Conservation (phyloP, 495 filamentous ascomycete species). For the Aspergillus bridgeri region DNA sequence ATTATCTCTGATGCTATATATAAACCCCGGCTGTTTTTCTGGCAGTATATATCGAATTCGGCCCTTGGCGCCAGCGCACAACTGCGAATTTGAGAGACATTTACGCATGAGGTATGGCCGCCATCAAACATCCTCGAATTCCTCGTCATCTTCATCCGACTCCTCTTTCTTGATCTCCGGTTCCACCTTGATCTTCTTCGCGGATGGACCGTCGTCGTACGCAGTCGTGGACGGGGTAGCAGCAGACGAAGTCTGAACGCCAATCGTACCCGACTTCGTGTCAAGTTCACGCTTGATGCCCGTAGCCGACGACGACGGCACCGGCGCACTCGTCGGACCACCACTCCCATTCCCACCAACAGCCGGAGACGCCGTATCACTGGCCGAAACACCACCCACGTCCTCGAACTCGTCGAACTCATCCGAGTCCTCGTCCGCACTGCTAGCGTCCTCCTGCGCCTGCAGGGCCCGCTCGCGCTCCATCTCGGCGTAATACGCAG, state of each 20-base stretch:
- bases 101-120: background rate
- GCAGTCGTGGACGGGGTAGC: constrained; percentile 40
- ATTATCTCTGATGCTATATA: too few species aligned
- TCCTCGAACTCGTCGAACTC: constrained; percentile 51
- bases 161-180: constrained; percentile 36
- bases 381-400: constrained; percentile 40
- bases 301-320: constrained; percentile 19
- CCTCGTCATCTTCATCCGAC: constrained; percentile 53
- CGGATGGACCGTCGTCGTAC: constrained; percentile 35
- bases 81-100: background rate
- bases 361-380: constrained; percentile 37
- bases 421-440: constrained; percentile 46
- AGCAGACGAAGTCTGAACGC: constrained; percentile 37
- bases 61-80: constrained; percentile 16
- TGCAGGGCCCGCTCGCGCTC: constrained; percentile 47
- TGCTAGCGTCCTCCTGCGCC: constrained; percentile 43
- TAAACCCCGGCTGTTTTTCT: background rate
- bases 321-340: constrained; percentile 22
- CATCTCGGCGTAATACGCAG: constrained; percentile 52
- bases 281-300: constrained; percentile 43
- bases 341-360: constrained; percentile 30
- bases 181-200: constrained; percentile 44
- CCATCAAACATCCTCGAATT: constrained; percentile 48
- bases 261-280: constrained; percentile 39
- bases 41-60: background rate